Evolutionary conservation across 805 yeast species (phyloP), one percentile per base, ranked within the genome.

Genomic region (Nakazawaea ernobii): DNA sequence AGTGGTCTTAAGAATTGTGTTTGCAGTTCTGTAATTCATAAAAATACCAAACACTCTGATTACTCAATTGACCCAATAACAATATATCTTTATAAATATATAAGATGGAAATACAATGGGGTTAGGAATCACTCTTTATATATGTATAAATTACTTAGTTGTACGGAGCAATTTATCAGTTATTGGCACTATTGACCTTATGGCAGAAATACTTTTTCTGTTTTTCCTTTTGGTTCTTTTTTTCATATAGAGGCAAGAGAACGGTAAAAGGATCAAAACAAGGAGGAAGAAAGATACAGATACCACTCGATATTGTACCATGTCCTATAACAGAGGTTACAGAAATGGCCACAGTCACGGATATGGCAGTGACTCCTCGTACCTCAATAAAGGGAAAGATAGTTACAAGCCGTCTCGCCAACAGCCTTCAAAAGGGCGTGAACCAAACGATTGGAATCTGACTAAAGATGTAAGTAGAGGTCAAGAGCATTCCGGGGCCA

Each of bases 381-480:
- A 39, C 10, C n/a, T n/a, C n/a, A n/a, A n/a, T n/a, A n/a, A n/a
- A n/a, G 27, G 15, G 14, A 39, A 27, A 11, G 17, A 39, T 3
- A 20, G 24, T 20, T 3, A 3, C 24, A 20, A 5, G 24, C 24
- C 24, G 24, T 5, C 24, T 20, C 24, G 24, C 24, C 24, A 5
- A 20, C 24, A 20, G 24, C 24, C 24, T 20, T 14, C 42, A 4
- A 28, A 17, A 32, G 20, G 13, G 29, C 17, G 24, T 13, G 24
- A 32, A 6, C 6, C 3, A 35, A 39, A 30, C 17, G 13, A 41
- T 15, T 32, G 8, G 9, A 24, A 32, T n/a, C 44, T 41, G 44
- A 32, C 15, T 11, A 41, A 28, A 32, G 44, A 41, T 26, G 44
- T 41, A 41, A 41, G 44, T 41, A 41, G 20, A 37, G 26, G 38